Evolutionary conservation across 208 protist species (phyloP).

Genomic region (Leishmania amazonensis): DNA sequence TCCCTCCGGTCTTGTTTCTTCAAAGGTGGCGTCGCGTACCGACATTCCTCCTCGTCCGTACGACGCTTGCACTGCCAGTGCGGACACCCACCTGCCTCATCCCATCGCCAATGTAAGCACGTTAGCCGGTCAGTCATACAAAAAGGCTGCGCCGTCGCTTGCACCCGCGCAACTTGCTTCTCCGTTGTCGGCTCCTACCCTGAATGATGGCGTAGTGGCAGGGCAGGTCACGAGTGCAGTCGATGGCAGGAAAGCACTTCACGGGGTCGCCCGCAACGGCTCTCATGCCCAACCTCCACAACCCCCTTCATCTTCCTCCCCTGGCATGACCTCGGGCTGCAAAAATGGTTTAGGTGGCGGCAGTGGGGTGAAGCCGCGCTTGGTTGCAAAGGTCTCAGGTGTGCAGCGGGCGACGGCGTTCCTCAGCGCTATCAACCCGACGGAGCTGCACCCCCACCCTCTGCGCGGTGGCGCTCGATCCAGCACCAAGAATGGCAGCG

Average conservation of each 20-base stretch:
- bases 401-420: constrained; percentile 20
- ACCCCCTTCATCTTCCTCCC: not conserved
- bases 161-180: not conserved
- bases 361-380: not conserved
- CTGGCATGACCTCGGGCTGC: not conserved
- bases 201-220: not conserved
- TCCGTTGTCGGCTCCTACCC: not conserved
- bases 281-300: not conserved
- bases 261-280: not conserved
- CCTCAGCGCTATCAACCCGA: constrained; percentile 27
- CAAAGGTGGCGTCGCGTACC: constrained; percentile 30
- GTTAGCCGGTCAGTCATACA: too few relatives aligned
- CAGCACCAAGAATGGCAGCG: not conserved
- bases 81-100: constrained; percentile 3
- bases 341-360: not conserved
- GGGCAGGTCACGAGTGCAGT: not conserved
- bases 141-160: not conserved
- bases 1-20: constrained; percentile 1
- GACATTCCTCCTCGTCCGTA: constrained; percentile 7
- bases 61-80: constrained; percentile 10
- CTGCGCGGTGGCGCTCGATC: not conserved
- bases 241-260: not conserved
- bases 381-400: constrained; percentile 10
- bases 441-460: constrained; percentile 24
- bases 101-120: constrained; percentile 7